These are phyloP conservation scores for Paraurostyla sp. DNA, from an alignment of 73 alveolate genomes.

Conservation along the genomic window DNA sequence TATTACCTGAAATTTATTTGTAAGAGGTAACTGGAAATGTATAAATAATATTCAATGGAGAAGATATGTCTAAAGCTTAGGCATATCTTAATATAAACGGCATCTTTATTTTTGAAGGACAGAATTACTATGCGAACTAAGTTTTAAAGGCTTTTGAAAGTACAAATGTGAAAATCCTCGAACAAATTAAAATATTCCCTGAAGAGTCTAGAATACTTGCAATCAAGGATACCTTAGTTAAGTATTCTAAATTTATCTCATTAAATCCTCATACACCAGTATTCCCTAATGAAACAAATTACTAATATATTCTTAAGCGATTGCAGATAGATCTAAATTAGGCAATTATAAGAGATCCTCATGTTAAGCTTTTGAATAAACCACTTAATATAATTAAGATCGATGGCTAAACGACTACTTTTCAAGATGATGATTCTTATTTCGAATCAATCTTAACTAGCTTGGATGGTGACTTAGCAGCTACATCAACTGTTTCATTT, in stretches of 20 bases:
- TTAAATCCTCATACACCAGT: not conserved
- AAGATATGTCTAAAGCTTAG: not conserved
- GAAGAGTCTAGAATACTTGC: not conserved
- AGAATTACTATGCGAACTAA: constrained; percentile 10
- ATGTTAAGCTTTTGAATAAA: not conserved
- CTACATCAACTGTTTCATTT: not conserved
- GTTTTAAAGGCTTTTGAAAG: constrained; percentile 8
- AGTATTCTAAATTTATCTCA: not conserved
- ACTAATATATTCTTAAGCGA: not conserved
- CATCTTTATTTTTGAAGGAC: not conserved
- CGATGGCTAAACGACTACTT: not conserved
- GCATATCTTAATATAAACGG: constrained; percentile 12
- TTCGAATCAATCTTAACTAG: not conserved
- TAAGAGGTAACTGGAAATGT: not conserved
- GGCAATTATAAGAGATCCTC: not conserved
- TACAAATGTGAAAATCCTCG: not conserved
- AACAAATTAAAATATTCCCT: constrained; percentile 11
- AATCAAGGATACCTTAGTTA: not conserved
- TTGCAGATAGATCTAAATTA: not conserved
- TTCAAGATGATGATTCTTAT: not conserved
- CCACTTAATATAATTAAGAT: not conserved
- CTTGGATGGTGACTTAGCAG: not conserved
- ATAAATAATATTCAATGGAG: not conserved
- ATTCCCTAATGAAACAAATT: constrained; percentile 2
- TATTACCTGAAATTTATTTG: constrained; percentile 2